phyloP scores from a whole-genome alignment of 2,329 filamentous ascomycete genomes.

The Alternaria triticimaculans region DNA sequence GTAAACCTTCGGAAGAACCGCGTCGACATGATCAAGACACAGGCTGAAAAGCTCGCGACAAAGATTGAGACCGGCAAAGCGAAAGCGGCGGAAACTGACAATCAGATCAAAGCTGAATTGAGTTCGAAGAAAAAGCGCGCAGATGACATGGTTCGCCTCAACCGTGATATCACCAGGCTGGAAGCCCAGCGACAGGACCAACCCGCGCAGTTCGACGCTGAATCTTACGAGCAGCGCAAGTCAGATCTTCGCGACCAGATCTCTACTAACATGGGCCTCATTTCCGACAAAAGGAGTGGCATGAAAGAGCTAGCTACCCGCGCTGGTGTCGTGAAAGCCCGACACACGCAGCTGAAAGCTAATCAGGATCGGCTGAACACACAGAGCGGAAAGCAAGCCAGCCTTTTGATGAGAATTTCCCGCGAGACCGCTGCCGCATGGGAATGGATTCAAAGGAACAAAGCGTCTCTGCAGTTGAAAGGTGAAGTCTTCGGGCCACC shows the following conservation, averaged over 20 bases:
- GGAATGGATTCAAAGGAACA: slow-evolving; percentile 81
- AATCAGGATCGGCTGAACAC: slow-evolving; percentile 32
- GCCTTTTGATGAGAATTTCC: slow-evolving; percentile 67
- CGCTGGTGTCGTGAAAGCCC: slow-evolving; percentile 18
- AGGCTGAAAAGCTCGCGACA: slow-evolving; percentile 53
- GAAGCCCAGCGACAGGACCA: slow-evolving; percentile 67
- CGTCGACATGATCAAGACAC: slow-evolving; percentile 62
- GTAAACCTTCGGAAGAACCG: slow-evolving; percentile 62
- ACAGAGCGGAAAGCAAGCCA: slow-evolving; percentile 52
- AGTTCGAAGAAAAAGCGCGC: slow-evolving; percentile 51
- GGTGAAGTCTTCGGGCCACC: slow-evolving; percentile 82
- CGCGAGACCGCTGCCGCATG: slow-evolving; percentile 73
- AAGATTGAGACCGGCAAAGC: slow-evolving; percentile 45
- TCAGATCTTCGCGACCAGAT: slow-evolving; percentile 61
- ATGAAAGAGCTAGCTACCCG: slow-evolving; percentile 24
- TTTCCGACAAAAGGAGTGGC: slow-evolving; percentile 53
- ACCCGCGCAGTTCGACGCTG: slow-evolving; percentile 71
- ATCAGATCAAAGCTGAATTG: slow-evolving; percentile 50
- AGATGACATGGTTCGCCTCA: slow-evolving; percentile 36
- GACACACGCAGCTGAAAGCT: slow-evolving; percentile 35
- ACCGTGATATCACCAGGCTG: slow-evolving; percentile 65
- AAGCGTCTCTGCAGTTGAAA: slow-evolving; percentile 65
- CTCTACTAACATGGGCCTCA: slow-evolving; percentile 58
- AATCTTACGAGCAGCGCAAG: slow-evolving; percentile 74
- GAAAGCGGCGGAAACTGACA: slow-evolving; percentile 52